Percentiles rank a stretch among this genome's conserved stretches.
phyloP scores from a whole-genome alignment of 495 filamentous ascomycete genomes.

The Staphylotrichum tortipilum region DNA sequence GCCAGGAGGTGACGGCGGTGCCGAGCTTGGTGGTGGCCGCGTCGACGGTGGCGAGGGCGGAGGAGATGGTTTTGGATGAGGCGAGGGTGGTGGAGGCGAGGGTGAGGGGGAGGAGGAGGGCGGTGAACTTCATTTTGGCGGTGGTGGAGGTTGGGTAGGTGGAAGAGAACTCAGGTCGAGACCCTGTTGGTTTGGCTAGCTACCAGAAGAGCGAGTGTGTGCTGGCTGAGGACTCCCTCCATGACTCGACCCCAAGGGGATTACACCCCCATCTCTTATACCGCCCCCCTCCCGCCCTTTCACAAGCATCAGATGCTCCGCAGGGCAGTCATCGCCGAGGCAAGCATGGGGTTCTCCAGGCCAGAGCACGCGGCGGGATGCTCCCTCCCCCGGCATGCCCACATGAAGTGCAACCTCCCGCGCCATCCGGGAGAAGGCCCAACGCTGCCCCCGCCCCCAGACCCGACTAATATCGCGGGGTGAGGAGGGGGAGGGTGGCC shows the following conservation, averaged over 20 bases:
- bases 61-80: conserved; percentile 20
- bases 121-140: conserved; percentile 17
- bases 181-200: no score
- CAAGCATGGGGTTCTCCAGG: not conserved
- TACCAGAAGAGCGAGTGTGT: no score
- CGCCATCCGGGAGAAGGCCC: not conserved
- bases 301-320: not conserved
- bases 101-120: conserved; percentile 16
- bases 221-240: no score
- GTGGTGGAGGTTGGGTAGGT: not conserved
- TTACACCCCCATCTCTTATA: no score
- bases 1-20: conserved; percentile 19
- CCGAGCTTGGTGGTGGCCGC: conserved; percentile 23
- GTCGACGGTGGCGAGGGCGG: conserved; percentile 22
- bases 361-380: not conserved
- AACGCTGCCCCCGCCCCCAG: not conserved
- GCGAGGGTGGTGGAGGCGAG: conserved; percentile 16
- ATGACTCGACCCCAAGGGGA: no score
- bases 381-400: conserved; percentile 1
- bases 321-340: conserved; percentile 1
- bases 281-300: not conserved
- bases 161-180: no score
- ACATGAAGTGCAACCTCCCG: not conserved
- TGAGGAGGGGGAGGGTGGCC: not conserved
- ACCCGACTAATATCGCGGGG: not conserved